These are phyloP conservation scores for Didymella pomorum DNA, from an alignment of 2,329 filamentous ascomycete species.

Conservation along the genomic window DNA sequence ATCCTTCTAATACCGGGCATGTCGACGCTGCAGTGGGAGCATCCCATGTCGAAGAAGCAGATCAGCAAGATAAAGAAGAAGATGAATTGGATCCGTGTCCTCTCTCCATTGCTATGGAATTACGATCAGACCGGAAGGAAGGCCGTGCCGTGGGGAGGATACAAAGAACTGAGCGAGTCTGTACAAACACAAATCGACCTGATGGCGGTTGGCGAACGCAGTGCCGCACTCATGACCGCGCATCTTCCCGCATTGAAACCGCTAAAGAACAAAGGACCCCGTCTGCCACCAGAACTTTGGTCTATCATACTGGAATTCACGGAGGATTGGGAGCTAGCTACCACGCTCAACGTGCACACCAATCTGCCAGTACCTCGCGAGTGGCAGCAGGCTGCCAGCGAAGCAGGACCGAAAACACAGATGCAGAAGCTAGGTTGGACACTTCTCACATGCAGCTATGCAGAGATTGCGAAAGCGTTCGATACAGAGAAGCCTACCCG, in stretches of 20 bases:
- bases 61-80: conserved; percentile 82
- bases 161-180: conserved; percentile 75
- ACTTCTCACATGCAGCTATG: conserved; percentile 75
- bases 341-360: conserved; percentile 80
- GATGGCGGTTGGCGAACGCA: conserved; percentile 75
- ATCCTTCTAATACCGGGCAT: conserved; percentile 87
- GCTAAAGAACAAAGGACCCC: conserved; percentile 49
- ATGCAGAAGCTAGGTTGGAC: conserved; percentile 85
- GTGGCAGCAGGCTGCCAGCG: conserved; percentile 71
- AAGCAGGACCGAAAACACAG: conserved; percentile 73
- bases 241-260: conserved; percentile 44
- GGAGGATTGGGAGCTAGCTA: conserved; percentile 89
- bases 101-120: conserved; percentile 83
- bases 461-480: conserved; percentile 77
- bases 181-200: conserved; percentile 81
- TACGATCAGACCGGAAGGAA: conserved; percentile 67
- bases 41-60: conserved; percentile 87
- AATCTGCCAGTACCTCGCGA: conserved; percentile 75
- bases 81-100: conserved; percentile 86
- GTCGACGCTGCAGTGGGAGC: conserved; percentile 89
- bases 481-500: conserved; percentile 74
- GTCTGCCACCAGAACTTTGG: conserved; percentile 86
- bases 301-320: conserved; percentile 84
- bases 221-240: conserved; percentile 52
- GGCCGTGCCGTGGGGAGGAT: conserved; percentile 62